Conservation (phyloP, 164 flowering plant genomes). For the Berberis vulgaris region DNA sequence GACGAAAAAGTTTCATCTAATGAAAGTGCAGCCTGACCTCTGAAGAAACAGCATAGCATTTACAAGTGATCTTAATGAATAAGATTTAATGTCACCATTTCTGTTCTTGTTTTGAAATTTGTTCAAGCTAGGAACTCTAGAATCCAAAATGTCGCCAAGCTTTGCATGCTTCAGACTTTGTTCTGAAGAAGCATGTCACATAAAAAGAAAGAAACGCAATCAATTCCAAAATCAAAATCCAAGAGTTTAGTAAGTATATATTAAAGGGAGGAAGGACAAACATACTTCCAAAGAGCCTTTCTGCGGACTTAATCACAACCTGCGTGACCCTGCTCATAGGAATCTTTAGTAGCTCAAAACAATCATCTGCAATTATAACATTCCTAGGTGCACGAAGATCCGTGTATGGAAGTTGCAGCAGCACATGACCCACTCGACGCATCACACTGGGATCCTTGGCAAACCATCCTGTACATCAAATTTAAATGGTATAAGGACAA, state of each 20-base stretch:
- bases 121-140: slow-evolving; percentile 77
- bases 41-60: slow-evolving; percentile 52
- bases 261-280: slow-evolving; percentile 3
- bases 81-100: slow-evolving; percentile 48
- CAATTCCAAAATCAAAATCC: neutral
- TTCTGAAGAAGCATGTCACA: slow-evolving; percentile 30
- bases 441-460: slow-evolving; percentile 74
- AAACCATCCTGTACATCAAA: slow-evolving; percentile 64
- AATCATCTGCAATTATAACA: slow-evolving; percentile 78
- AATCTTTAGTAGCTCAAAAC: slow-evolving; percentile 45
- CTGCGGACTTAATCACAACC: slow-evolving; percentile 62
- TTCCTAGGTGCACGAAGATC: slow-evolving; percentile 62
- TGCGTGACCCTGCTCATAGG: slow-evolving; percentile 43
- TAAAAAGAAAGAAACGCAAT: slow-evolving; percentile 2
- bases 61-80: slow-evolving; percentile 44
- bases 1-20: neutral
- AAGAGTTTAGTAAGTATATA: neutral
- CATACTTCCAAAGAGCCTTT: slow-evolving; percentile 94
- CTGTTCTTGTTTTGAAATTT: slow-evolving; percentile 27
- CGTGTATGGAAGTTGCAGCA: slow-evolving; percentile 69
- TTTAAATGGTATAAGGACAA: neutral
- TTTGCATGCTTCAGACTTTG: slow-evolving; percentile 66
- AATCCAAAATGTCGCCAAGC: slow-evolving; percentile 45
- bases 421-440: slow-evolving; percentile 75
- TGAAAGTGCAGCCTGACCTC: slow-evolving; percentile 35